A percentile compares a stretch with the other conserved stretches of the same genome.
These are phyloP conservation scores for Boechera divaricarpa DNA, from an alignment of 345 rosid species.

Conservation along the genomic window DNA sequence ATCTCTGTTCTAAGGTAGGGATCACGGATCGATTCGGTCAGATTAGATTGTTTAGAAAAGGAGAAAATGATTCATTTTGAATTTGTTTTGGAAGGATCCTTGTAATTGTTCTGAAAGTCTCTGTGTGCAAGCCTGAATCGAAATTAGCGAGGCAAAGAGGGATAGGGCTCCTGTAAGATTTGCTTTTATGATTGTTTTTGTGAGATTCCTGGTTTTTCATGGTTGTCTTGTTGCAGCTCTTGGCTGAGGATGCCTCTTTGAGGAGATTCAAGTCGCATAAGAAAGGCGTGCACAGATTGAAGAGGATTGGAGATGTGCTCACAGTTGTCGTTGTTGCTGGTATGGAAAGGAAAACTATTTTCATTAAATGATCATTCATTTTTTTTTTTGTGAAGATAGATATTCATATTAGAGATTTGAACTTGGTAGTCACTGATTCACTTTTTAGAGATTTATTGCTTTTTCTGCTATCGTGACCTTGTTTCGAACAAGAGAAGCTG, in stretches of 20 bases:
- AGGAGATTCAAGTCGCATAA: slow-evolving; percentile 79
- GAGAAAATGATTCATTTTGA: neutral
- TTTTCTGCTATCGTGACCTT: neutral
- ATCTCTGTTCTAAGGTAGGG: slow-evolving; percentile 9
- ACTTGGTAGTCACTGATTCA: slow-evolving; percentile 6
- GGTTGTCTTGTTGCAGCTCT: slow-evolving; percentile 59
- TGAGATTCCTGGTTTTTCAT: slow-evolving; percentile 2
- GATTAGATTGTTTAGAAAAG: neutral
- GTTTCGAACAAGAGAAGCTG: neutral
- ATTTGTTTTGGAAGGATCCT: neutral
- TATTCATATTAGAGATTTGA: neutral
- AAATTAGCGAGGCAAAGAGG: neutral
- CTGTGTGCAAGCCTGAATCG: neutral
- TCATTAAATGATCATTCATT: neutral
- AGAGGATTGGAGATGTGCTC: slow-evolving; percentile 81
- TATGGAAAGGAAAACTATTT: slow-evolving; percentile 23
- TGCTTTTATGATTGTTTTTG: neutral
- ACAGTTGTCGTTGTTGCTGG: slow-evolving; percentile 89
- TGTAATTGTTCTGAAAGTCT: neutral
- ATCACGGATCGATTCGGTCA: neutral
- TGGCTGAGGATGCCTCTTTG: slow-evolving; percentile 78
- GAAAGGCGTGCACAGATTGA: slow-evolving; percentile 60
- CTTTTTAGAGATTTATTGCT: neutral
- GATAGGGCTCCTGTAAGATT: neutral
- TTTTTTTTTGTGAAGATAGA: no score